These are phyloP conservation scores for Botryotinia calthae DNA, from an alignment of 2,329 filamentous ascomycete genomes.

Conservation along the genomic window DNA sequence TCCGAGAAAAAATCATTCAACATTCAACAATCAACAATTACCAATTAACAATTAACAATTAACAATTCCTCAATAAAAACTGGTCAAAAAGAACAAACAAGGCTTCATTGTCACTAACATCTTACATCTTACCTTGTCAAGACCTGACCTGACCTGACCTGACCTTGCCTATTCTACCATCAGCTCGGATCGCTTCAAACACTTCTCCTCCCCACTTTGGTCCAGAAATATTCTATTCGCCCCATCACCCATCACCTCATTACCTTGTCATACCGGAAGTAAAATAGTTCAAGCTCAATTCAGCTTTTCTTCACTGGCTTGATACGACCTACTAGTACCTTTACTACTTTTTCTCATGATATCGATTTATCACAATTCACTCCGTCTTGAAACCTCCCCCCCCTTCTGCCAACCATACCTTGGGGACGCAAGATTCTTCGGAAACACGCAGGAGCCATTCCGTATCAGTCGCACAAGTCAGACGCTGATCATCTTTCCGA, in stretches of 20 bases:
- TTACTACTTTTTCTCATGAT: constrained; percentile 1
- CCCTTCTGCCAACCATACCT: not conserved
- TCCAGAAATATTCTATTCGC: not conserved
- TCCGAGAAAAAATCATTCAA: not conserved
- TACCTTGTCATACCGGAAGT: not conserved
- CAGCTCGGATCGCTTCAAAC: constrained; percentile 5
- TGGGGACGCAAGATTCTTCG: not conserved
- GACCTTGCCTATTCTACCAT: not conserved
- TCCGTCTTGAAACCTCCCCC: not conserved
- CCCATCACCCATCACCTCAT: not conserved
- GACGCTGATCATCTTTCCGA: constrained; percentile 1
- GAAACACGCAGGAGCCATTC: not conserved
- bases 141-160: not conserved
- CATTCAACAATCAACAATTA: not conserved
- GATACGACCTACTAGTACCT: not conserved
- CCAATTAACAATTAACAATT: not conserved
- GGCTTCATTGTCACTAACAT: not conserved
- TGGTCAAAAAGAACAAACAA: not conserved
- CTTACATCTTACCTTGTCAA: not conserved
- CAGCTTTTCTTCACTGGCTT: not conserved
- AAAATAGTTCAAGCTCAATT: not conserved
- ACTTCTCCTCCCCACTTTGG: not conserved
- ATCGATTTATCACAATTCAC: not conserved
- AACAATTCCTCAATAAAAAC: not conserved
- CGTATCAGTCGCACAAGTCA: not conserved